A percentile compares a stretch with the other conserved stretches of the same genome.
Conservation (phyloP, 495 filamentous ascomycete species). For the Penicillium diatomitis region DNA sequence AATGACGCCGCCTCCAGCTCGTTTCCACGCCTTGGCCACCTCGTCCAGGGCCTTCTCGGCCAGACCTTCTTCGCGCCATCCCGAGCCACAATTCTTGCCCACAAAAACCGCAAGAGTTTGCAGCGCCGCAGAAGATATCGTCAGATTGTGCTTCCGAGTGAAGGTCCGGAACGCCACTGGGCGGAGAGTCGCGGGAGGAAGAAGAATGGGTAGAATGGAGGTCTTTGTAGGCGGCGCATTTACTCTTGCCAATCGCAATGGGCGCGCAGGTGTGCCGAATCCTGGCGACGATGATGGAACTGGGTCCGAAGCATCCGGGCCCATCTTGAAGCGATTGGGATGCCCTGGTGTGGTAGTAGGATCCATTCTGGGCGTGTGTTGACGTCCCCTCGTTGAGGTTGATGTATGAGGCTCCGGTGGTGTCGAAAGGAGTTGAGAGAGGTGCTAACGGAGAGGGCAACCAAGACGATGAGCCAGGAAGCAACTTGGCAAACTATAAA, state of each 20-base stretch:
- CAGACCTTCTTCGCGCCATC: slow-evolving; percentile 91
- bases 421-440: neutral
- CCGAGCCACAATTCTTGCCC: slow-evolving; percentile 84
- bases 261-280: slow-evolving; percentile 74
- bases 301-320: slow-evolving; percentile 34
- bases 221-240: slow-evolving; percentile 48
- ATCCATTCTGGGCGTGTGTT: slow-evolving; percentile 12
- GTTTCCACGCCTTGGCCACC: slow-evolving; percentile 83
- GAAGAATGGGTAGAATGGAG: slow-evolving; percentile 76
- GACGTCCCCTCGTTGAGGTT: neutral
- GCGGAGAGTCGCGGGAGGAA: slow-evolving; percentile 77
- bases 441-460: too few species aligned
- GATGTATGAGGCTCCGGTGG: neutral
- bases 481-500: too few species aligned
- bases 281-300: slow-evolving; percentile 85
- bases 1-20: slow-evolving; percentile 70
- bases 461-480: too few species aligned
- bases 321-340: slow-evolving; percentile 21
- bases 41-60: slow-evolving; percentile 91
- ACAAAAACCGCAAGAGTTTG: slow-evolving; percentile 79
- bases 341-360: slow-evolving; percentile 19
- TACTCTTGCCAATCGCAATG: slow-evolving; percentile 41
- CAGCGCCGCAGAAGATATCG: slow-evolving; percentile 79
- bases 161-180: slow-evolving; percentile 93
- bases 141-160: slow-evolving; percentile 95